Percentiles rank a stretch among this genome's conserved stretches.
Conservation (phyloP, 2,329 filamentous ascomycete species). For the Coniochaeta pulveracea region DNA sequence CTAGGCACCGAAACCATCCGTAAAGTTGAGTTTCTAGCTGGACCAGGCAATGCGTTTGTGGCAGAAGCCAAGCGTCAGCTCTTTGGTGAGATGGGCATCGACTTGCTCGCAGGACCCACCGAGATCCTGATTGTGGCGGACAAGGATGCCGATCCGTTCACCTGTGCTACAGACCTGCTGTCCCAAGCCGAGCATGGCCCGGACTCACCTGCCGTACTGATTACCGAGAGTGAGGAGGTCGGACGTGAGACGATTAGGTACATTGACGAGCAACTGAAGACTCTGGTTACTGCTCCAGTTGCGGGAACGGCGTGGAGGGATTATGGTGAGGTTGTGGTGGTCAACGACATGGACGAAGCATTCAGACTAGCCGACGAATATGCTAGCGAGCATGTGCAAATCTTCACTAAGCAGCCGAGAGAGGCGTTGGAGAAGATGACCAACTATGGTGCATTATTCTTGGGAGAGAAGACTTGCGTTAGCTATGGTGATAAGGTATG, state of each 20-base stretch:
- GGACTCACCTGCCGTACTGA: conserved; percentile 36
- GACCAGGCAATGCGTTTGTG: conserved; percentile 42
- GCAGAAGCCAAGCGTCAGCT: conserved; percentile 41
- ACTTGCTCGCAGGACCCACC: conserved; percentile 40
- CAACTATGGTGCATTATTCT: conserved; percentile 37
- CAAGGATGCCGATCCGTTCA: conserved; percentile 30
- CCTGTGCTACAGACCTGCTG: conserved; percentile 31
- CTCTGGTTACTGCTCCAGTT: conserved; percentile 28
- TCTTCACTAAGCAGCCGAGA: conserved; percentile 31
- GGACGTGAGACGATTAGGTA: conserved; percentile 23
- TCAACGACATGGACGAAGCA: conserved; percentile 26
- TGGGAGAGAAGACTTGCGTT: conserved; percentile 40
- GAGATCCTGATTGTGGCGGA: conserved; percentile 40
- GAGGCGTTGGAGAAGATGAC: conserved; percentile 38
- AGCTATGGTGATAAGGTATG: conserved; percentile 36
- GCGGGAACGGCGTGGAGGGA: conserved; percentile 31
- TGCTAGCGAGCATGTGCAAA: conserved; percentile 39
- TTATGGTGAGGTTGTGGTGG: conserved; percentile 33
- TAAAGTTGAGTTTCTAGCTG: conserved; percentile 40
- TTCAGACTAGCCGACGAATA: conserved; percentile 33
- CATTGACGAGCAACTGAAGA: conserved; percentile 25
- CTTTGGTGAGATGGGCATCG: conserved; percentile 41
- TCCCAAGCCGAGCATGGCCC: conserved; percentile 40
- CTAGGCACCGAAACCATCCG: conserved; percentile 33
- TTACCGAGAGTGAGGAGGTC: conserved; percentile 31